Evolutionary conservation across 78 protist species (phyloP), one percentile per base, ranked within the genome.

Genomic region (Dictyostelium brefeldianum): DNA sequence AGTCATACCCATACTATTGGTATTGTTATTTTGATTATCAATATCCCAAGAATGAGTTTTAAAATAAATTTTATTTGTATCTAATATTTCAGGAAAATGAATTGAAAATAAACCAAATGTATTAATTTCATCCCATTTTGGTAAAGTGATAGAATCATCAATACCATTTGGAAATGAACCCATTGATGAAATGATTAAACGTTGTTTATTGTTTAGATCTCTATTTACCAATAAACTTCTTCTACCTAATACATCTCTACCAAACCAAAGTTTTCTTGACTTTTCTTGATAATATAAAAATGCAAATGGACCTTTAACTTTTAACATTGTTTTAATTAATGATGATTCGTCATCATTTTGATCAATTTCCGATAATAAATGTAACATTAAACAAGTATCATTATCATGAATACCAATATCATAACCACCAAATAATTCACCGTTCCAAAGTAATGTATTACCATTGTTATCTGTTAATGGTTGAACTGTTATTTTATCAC

Each of bases 351-450:
- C 25, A 0, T 41, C 43, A 0, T 78, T 15, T 1, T 36, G 2
- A 14, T 25, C 47, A 31, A 47, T 48, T 48, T 25, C 47, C 14
- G 82, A 77, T 20, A 85, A 36, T 3, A 71, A 14, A 75, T 71
- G 67, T 17, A 41, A 27, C 6, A 85, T 10, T 18, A 85, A 64
- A 3, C 20, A 25, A 53, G 92, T 85, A 59, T 85, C 92, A 47
- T 85, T 85, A 14, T 85, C 78, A 59, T 85, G 81, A 17, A 46
- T 20, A 27, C 92, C 92, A 74, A 85, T 85, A 14, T 85, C 92
- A 48, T 85, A 85, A 18, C 94, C 94, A 81, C 51, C 94, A 78
- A 89, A 89, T 15, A 89, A 22, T n/a, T 89, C 94, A 27, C 94
- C 94, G 47, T 89, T 89, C 94, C 94, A 89, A 41, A 81, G 22